Evolutionary conservation across 257 asterid species (phyloP).

Genomic region (Plectranthus barbatus): DNA sequence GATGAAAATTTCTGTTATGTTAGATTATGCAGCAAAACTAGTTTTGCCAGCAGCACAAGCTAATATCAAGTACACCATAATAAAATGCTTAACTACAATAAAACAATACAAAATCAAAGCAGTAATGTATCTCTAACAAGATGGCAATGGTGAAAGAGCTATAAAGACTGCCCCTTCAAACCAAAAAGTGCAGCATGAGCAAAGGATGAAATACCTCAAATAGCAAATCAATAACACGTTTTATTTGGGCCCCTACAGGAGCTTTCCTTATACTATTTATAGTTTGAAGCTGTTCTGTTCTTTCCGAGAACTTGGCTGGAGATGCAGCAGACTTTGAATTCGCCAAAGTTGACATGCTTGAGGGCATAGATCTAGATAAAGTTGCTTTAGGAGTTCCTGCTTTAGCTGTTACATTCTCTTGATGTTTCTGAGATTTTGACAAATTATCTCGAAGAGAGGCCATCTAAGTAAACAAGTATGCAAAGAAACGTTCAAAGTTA

Average conservation of each 20-base stretch:
- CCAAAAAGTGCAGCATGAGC: not conserved
- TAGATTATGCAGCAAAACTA: not conserved
- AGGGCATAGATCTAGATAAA: slow-evolving; percentile 27
- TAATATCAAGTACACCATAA: not conserved
- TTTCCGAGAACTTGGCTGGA: slow-evolving; percentile 69
- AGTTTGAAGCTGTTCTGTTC: slow-evolving; percentile 76
- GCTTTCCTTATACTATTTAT: slow-evolving; percentile 88
- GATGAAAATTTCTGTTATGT: slow-evolving; percentile 8
- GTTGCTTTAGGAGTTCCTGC: slow-evolving; percentile 34
- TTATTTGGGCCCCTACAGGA: slow-evolving; percentile 90
- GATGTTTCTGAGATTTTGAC: too few species aligned
- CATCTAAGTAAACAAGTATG: too few species aligned
- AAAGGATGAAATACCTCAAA: slow-evolving; percentile 42
- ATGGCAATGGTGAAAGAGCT: too few species aligned
- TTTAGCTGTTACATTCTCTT: slow-evolving; percentile 13
- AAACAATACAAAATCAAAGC: too few species aligned
- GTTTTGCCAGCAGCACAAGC: too few species aligned
- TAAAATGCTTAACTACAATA: not conserved
- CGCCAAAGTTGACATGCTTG: slow-evolving; percentile 23
- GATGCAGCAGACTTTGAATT: slow-evolving; percentile 48
- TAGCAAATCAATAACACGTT: slow-evolving; percentile 81
- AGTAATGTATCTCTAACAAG: too few species aligned
- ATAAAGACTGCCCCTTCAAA: too few species aligned
- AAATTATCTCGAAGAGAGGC: too few species aligned
- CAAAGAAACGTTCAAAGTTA: too few species aligned